Evolutionary conservation across 495 filamentous ascomycete genomes (phyloP).

Genomic region (Aspergillus mulundensis): DNA sequence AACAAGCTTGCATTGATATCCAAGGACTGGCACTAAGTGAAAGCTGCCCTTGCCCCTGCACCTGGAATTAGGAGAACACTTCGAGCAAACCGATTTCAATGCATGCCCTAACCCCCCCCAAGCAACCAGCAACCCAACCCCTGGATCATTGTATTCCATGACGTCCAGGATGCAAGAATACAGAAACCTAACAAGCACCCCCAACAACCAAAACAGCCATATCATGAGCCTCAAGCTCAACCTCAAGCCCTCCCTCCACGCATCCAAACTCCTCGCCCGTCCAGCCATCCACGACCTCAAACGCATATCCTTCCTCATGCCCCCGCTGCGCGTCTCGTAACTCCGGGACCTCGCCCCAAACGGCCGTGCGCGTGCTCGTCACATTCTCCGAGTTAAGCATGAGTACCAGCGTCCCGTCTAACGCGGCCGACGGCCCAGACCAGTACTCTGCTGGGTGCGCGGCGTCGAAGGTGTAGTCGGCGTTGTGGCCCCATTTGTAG

Average conservation of each 20-base stretch:
- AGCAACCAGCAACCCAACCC: too few species aligned
- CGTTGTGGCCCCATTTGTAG: constrained; percentile 63
- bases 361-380: constrained; percentile 37
- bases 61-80: too few species aligned
- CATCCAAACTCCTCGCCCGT: constrained; percentile 48
- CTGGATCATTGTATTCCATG: too few species aligned
- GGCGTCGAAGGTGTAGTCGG: constrained; percentile 58
- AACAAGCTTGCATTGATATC: too few species aligned
- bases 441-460: constrained; percentile 59
- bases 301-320: constrained; percentile 27
- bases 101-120: too few species aligned
- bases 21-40: too few species aligned
- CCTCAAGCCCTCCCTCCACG: constrained; percentile 31
- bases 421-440: constrained; percentile 47
- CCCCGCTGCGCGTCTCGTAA: too few species aligned
- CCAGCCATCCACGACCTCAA: constrained; percentile 53
- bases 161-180: too few species aligned
- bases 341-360: constrained; percentile 53
- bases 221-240: constrained; percentile 45
- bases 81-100: too few species aligned
- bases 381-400: constrained; percentile 47
- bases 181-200: constrained; percentile 30
- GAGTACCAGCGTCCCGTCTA: constrained; percentile 47
- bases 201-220: constrained; percentile 43
- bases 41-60: too few species aligned